Base-by-base conservation (phyloP, 2,329 filamentous ascomycete species). In the Diaporthe velutina region DNA sequence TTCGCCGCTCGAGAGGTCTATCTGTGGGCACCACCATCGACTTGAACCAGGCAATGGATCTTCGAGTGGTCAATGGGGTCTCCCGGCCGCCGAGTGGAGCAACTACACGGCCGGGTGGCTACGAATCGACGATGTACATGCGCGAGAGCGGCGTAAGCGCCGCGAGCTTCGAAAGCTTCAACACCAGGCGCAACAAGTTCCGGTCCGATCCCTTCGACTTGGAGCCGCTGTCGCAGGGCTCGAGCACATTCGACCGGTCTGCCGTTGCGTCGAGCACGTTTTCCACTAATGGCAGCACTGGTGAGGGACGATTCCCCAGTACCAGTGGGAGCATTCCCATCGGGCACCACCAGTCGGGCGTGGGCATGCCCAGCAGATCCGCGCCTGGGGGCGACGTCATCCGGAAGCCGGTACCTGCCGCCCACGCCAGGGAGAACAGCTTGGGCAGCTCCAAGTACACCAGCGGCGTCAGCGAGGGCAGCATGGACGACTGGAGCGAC, bases 181-280 rank as follows among this genome's bases (percentile, higher is more conserved):
- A 84, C 58, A 85, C 83, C 8, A 82, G 84, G 22, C 86, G 88
- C 73, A 88, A 88, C 78, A 90, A 90, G 79, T 90, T 91, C 80
- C 89, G 90, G 58, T 92, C 90, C 2, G 90, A 93, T 77, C 91
- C 90, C 2, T 93, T 93, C 78, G 91, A 93, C 77, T 84, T 93
- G n/a, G 91, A 93, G 79, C 81, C 85, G 57, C 85, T 88, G 45
- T 85, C 89, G 78, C 82, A 88, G 9, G 35, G 72, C 45, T 22
- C 71, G 28, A 13, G 30, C 30, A 38, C 52, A 7, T 57, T 48
- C 28, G 79, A 78, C 58, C 78, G 80, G 42, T 79, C 79, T 22
- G 78, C 78, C 61, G 80, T 80, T 64, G 80, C 83, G 3, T 79
- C 80, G 74, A 80, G 79, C 74, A 80, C 78, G 68, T 77, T 77